Evolutionary conservation across 768 basidiomycete species (phyloP), one percentile per base, ranked within the genome.

Genomic region (Lepiota subincarnata): DNA sequence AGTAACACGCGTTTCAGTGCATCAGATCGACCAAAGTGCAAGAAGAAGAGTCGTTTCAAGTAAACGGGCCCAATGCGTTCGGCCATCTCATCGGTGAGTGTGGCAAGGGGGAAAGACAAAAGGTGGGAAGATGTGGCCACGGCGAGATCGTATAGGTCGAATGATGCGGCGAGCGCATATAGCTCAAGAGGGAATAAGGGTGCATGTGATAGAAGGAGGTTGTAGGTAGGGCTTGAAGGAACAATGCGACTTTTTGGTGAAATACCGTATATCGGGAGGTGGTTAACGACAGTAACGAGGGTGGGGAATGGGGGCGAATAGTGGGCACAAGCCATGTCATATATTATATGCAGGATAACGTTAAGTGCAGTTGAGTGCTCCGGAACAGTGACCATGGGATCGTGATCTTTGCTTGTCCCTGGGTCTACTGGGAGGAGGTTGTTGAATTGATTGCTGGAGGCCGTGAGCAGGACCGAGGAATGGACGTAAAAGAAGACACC

Each of bases 401-500:
- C 80, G 26, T 77, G 76, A 20, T 77, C 72, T 31, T 71, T 60
- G 47, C 68, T 66, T 4, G 71, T 58, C 26, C 73, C 65, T 24
- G 71, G 57, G 1, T 74, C 61, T 4, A 70, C 56, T 2, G 84
- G 78, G 16, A 93, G 68, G 38, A 82, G 75, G 3, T 75, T 70
- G 42, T 78, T 75, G 68, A 92, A 91, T 11, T 67, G 69, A 57
- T 90, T 92, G 28, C 71, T 68, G 11, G 91, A 92, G 10, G 73
- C 76, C 2, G 68, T 62, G 31, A 86, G 73, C 39, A 92, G 70
- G 48, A 81, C 60, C 39, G 80, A 71, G 0, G 75, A 71, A 65
- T 92, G 88, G 5, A 85, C 84, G 62, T 92, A 92, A 76, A 93
- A 93, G 68, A 90, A 89, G 37, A 93, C 88, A 14, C 79, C 77